Base-by-base conservation (phyloP, 2,329 filamentous ascomycete species). In the Stromatinia cepivora region DNA sequence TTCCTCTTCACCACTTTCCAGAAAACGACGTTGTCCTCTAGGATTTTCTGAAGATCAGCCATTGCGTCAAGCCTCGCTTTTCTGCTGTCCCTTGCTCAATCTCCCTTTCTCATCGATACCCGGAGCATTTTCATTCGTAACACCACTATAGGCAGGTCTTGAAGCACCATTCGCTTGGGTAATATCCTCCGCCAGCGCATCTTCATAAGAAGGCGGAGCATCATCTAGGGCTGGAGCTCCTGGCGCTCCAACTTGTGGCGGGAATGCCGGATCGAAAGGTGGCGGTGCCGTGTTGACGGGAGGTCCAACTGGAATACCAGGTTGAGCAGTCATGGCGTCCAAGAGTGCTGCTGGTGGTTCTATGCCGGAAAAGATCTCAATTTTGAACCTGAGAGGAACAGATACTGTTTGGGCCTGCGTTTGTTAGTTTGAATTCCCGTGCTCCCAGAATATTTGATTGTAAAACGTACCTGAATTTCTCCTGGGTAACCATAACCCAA, bases 131-230 rank as follows among this genome's bases (percentile, higher is more conserved):
- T 87, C 86, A 69, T 87, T 85, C 56, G 87, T 88, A 34, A 88
- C 84, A 1, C 87, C 87, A 71, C 85, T 88, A 78, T 91, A 93
- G 20, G 87, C 88, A 39, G 90, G 88, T 75, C 93, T 84, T 13
- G 61, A 52, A 36, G 90, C 82, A 71, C 89, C 91, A 77, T 92
- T 87, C 69, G 93, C 87, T 1, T 92, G 92, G 0, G 82, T 80
- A 71, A 95, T 81, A 70, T 89, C 87, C 73, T 92, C 90, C 9
- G 93, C 93, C 81, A 97, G 90, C 17, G 93, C 93, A 80, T 97
- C 94, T 80, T 97, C 93, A 77, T 98, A 98, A 76, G 92, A 97
- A 10, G 94, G 94, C 25, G 94, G 94, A n/a, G 93, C 92, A 69
- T 95, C 93, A 45, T 92, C 90, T 72, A 86, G 83, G 0, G 79